Evolutionary conservation across 768 basidiomycete genomes (phyloP), one percentile per base, ranked within the genome.

Genomic region (Suillus discolor): DNA sequence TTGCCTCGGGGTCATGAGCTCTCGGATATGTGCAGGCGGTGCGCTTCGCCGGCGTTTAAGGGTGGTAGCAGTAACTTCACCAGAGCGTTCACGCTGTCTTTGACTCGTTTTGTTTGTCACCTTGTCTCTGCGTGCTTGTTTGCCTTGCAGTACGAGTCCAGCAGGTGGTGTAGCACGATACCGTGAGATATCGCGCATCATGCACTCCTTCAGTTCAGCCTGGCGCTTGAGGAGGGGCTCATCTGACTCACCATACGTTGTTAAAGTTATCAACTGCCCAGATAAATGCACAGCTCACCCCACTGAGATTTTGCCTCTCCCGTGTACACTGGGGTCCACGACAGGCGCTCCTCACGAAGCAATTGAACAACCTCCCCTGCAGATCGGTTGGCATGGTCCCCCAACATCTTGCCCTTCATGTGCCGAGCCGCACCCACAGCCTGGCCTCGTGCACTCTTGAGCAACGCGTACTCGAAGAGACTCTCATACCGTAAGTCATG

Each of bases 81-180:
- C 93, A 0, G 81, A 80, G 2, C 84, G 80, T 71, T 93, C 89
- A 0, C 90, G 85, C 62, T 81, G 78, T 3, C 79, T 79, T 70
- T 89, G 87, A 7, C 82, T 81, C 3, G 88, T 89, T 76, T 89
- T 89, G 77, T 93, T 91, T 6, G 75, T 77, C 12, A 90, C 79
- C 68, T 85, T 88, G 67, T 85, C 84, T 18, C 80, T 79, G 2
- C 89, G 85, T 0, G 92, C 93, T 18, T 79, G 79, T 44, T 83
- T 79, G 54, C 90, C 80, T 42, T 74, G 71, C 31, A 76, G 78
- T 18, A 89, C 71, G 54, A 93, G 77, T 31, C 82, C 78, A 0
- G 81, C 81, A 0, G 88, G 74, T 49, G 82, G 85, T 0, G 85
- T 81, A 60, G 77, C 77, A 7, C 68, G 51, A 1, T 77, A 68